Conservation (phyloP, 257 asterid species). For the Hygrophila difformis region DNA sequence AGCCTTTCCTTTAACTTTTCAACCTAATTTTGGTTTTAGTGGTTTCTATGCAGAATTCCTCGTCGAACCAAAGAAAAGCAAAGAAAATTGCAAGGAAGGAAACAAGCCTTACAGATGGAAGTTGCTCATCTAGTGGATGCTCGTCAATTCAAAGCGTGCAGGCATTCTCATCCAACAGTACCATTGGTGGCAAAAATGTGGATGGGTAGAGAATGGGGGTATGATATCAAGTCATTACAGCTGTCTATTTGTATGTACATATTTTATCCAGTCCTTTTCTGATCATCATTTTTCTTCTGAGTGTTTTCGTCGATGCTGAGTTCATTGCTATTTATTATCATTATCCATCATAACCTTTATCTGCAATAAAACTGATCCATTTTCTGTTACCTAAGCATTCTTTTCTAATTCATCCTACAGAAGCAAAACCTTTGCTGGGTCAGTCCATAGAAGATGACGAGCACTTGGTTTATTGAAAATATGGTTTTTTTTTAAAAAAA, state of each 20-base stretch:
- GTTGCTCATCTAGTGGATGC: slow-evolving; percentile 89
- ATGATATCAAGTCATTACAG: slow-evolving; percentile 5
- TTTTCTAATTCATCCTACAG: too few species aligned
- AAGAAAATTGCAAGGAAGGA: slow-evolving; percentile 51
- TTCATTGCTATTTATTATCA: not conserved
- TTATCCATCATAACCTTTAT: not conserved
- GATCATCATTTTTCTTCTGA: slow-evolving; percentile 4
- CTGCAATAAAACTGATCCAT: slow-evolving; percentile 13
- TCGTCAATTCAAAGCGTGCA: slow-evolving; percentile 75
- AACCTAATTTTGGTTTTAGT: slow-evolving; percentile 11
- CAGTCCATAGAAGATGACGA: too few species aligned
- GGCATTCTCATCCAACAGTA: slow-evolving; percentile 65
- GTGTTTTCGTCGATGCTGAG: slow-evolving; percentile 9
- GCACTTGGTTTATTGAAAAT: too few species aligned
- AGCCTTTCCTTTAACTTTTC: not conserved
- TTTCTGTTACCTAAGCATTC: too few species aligned
- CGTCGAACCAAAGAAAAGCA: slow-evolving; percentile 48
- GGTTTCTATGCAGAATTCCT: slow-evolving; percentile 48
- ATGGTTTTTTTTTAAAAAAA: too few species aligned
- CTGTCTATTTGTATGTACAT: slow-evolving; percentile 11
- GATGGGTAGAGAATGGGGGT: slow-evolving; percentile 27
- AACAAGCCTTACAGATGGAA: slow-evolving; percentile 47
- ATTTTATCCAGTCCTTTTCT: slow-evolving; percentile 4
- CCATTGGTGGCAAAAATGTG: slow-evolving; percentile 47
- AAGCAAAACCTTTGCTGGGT: too few species aligned